Conservation (phyloP, 257 asterid species). For the Catharanthus roseus region DNA sequence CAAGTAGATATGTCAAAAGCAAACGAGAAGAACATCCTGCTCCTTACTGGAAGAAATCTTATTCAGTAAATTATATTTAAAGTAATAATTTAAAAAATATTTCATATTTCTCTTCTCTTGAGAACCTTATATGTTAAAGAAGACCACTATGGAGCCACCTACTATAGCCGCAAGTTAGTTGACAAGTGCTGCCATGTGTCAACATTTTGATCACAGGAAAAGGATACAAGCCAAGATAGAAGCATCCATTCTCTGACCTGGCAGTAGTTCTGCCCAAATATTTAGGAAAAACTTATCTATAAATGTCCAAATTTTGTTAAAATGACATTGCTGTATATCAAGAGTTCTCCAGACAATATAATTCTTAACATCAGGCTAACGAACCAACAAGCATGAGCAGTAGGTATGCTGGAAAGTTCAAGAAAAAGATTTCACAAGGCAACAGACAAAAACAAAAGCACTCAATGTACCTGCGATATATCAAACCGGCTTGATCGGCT, state of each 20-base stretch:
- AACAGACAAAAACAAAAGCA: slow-evolving; percentile 4
- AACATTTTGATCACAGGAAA: background rate
- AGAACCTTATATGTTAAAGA: background rate
- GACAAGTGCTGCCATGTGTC: background rate
- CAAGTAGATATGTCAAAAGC: background rate
- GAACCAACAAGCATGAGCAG: slow-evolving; percentile 4
- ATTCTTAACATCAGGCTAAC: background rate
- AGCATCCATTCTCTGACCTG: background rate
- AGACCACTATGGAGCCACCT: background rate
- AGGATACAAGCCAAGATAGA: background rate
- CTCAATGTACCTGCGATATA: slow-evolving; percentile 53
- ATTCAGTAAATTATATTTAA: background rate
- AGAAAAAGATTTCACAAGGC: background rate
- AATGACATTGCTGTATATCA: no score
- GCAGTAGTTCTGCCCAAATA: background rate
- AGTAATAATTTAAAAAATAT: background rate
- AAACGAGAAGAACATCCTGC: background rate
- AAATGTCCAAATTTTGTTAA: background rate
- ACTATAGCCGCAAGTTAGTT: background rate
- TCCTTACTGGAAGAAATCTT: slow-evolving; percentile 3
- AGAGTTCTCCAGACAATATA: background rate
- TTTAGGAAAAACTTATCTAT: background rate
- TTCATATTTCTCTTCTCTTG: background rate
- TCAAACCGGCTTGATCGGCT: slow-evolving; percentile 52
- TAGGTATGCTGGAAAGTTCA: background rate